Evolutionary conservation across 768 basidiomycete genomes (phyloP).

Genomic region (Tephrocybe sp.): DNA sequence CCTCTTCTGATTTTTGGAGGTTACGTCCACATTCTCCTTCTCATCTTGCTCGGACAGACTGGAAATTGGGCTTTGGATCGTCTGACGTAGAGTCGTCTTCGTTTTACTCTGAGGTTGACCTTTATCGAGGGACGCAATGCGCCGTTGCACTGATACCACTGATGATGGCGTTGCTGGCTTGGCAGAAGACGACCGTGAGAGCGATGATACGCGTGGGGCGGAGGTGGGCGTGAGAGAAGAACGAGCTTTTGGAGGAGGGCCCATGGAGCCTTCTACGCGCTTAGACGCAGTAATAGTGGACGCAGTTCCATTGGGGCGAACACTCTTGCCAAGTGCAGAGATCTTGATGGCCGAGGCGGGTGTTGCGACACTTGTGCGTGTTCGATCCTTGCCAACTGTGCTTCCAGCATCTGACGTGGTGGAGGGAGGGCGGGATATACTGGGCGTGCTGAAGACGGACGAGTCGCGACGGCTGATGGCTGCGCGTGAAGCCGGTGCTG

Average conservation of each 20-base stretch:
- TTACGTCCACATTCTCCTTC: constrained; percentile 55
- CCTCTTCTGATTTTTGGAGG: constrained; percentile 18
- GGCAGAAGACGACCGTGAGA: constrained; percentile 34
- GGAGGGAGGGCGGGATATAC: constrained; percentile 53
- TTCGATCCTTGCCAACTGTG: constrained; percentile 27
- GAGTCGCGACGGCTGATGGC: constrained; percentile 52
- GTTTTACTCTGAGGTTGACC: constrained; percentile 30
- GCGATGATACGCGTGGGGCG: constrained; percentile 29
- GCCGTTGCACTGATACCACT: constrained; percentile 31
- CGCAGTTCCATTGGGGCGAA: constrained; percentile 39
- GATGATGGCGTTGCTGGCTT: constrained; percentile 27
- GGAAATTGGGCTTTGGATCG: constrained; percentile 34
- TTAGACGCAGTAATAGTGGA: constrained; percentile 24
- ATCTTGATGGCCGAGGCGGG: constrained; percentile 29
- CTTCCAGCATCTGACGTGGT: constrained; percentile 52
- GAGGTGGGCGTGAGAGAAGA: constrained; percentile 43
- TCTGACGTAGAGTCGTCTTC: constrained; percentile 29
- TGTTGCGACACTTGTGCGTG: constrained; percentile 34
- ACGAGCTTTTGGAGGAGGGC: constrained; percentile 47
- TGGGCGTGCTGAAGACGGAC: constrained; percentile 55
- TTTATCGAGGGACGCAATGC: no score
- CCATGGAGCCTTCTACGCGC: constrained; percentile 46
- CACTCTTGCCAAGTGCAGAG: constrained; percentile 49
- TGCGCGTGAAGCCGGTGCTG: constrained; percentile 44
- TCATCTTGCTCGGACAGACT: constrained; percentile 48